Conservation (phyloP, 345 rosid species). For the Toxicodendron radicans region DNA sequence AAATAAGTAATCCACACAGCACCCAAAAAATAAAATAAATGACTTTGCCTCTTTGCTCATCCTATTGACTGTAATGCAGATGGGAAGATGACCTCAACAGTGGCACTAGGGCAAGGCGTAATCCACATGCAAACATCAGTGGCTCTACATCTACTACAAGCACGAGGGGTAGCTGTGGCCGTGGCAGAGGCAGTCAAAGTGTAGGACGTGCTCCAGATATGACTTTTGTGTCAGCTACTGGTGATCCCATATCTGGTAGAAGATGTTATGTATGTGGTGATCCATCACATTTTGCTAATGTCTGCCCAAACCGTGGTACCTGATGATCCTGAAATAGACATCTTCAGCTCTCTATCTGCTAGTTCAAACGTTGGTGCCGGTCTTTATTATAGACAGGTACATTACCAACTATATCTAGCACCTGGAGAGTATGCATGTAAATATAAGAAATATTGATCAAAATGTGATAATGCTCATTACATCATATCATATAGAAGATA, state of each 20-base stretch:
- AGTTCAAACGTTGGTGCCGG: not conserved
- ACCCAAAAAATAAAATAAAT: too few species aligned
- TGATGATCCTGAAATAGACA: constrained; percentile 15
- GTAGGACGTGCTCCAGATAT: constrained; percentile 33
- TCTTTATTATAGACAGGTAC: not conserved
- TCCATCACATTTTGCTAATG: constrained; percentile 90
- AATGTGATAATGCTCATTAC: not conserved
- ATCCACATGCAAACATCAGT: constrained; percentile 15
- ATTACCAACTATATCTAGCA: not conserved
- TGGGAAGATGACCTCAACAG: constrained; percentile 79
- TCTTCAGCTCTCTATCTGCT: not conserved
- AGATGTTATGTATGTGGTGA: constrained; percentile 89
- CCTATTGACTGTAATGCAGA: constrained; percentile 38
- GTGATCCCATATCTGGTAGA: constrained; percentile 72
- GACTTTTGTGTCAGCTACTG: constrained; percentile 82
- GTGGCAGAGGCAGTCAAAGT: constrained; percentile 46
- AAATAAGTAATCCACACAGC: not conserved
- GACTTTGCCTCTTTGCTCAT: not conserved
- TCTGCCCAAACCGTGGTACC: constrained; percentile 70
- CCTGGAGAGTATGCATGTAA: not conserved
- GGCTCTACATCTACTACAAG: constrained; percentile 36
- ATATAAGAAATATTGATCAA: not conserved
- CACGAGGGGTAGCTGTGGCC: constrained; percentile 32
- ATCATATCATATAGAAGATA: not conserved
- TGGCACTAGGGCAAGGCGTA: constrained; percentile 40